These are phyloP conservation scores for Grigorovia transvaalensis DNA, from an alignment of 805 yeast genomes.

Conservation along the genomic window DNA sequence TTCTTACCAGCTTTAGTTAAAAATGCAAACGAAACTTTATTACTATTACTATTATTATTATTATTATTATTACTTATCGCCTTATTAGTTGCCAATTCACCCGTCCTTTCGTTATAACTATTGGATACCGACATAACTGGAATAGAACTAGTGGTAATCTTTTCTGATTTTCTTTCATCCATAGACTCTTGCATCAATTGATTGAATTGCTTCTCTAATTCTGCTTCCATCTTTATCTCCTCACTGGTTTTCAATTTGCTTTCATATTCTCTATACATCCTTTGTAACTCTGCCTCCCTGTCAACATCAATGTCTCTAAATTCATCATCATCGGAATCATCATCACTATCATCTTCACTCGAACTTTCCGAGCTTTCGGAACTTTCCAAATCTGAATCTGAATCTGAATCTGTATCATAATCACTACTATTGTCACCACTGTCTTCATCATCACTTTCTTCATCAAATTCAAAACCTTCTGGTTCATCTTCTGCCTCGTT, in stretches of 20 bases:
- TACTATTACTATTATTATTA: too few species aligned
- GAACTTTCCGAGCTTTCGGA: constrained; percentile 4
- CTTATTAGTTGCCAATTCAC: not conserved
- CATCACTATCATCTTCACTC: constrained; percentile 17
- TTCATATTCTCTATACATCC: constrained; percentile 32
- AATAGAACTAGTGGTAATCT: constrained; percentile 16
- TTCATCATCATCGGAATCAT: constrained; percentile 13
- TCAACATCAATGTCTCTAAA: constrained; percentile 19
- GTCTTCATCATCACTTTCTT: constrained; percentile 21
- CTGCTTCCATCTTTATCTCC: constrained; percentile 38
- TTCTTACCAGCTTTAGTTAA: constrained; percentile 45
- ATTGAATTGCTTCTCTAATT: constrained; percentile 48
- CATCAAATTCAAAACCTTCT: constrained; percentile 15
- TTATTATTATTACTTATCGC: constrained; percentile 1
- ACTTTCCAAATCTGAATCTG: constrained; percentile 22
- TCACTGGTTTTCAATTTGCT: constrained; percentile 31
- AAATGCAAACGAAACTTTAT: constrained; percentile 40
- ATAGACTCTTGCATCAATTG: constrained; percentile 43
- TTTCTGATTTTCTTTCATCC: constrained; percentile 30
- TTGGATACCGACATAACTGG: constrained; percentile 11
- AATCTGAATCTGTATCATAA: constrained; percentile 5
- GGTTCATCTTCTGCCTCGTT: constrained; percentile 3
- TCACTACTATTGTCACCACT: constrained; percentile 8
- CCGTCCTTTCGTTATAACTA: not conserved
- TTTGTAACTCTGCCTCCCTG: constrained; percentile 25